Evolutionary conservation across 148 eudicot species (phyloP), one percentile per base, ranked within the genome.

Genomic region (Rhododendron vialii): DNA sequence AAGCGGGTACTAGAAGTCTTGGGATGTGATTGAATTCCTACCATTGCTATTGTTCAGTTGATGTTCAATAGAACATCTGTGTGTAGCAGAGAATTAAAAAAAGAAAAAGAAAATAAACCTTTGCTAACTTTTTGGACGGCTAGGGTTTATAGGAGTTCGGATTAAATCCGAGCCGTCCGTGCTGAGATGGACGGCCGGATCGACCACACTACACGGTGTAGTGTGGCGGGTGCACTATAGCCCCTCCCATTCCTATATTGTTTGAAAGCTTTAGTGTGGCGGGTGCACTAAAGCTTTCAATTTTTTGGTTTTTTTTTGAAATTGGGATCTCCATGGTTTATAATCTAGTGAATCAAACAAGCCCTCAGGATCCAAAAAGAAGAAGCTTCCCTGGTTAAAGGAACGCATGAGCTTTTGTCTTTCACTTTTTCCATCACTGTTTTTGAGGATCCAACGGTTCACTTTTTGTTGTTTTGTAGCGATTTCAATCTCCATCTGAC

Each of bases 31-130:
- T 1, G 73, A 26, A n/a, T 67, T 26, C 73, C 30, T 26, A n/a
- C 30, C 73, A 78, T 43, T 78, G 82, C 82, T 78, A 47, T 17
- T 45, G 57, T 78, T 47, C n/a, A 26, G 57, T 78, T 33, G 82
- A 78, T 4, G 33, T 43, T 48, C 50, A 13, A 18, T 43, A 9
- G 41, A 77, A 77, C 80, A 41, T 77, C 80, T 77, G 7, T 77
- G 50, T 35, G 10, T 69, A 28, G 33, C 11, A 22, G 26, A 61
- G 9, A 24, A 61, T 1, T 61, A 24, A 61, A 22, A 22, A 61
- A 73, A 35, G 45, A 30, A 14, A 10, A 11, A 13, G 3, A 33
- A 2, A 1, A 7, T 43, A 73, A 41, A 35, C 38, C 24, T 30
- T 73, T 33, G 43, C 2, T 35, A 74, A 74, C 78, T 36, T 36